These are phyloP conservation scores for Nematocida sp. DNA, from an alignment of 371 early-diverging fungal genomes.

Conservation along the genomic window DNA sequence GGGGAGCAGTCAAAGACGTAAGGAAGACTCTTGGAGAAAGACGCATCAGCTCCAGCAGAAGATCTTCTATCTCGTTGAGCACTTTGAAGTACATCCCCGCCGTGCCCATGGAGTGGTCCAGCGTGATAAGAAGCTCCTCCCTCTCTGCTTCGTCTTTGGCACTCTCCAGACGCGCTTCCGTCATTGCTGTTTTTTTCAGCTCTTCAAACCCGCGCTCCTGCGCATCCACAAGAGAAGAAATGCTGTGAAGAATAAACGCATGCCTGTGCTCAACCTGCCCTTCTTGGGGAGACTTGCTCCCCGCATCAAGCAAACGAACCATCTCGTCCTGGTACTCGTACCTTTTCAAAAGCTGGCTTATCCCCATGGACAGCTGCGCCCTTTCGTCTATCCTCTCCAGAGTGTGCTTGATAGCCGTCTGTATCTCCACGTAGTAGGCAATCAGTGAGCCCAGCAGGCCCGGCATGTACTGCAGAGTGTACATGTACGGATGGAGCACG, in stretches of 20 bases:
- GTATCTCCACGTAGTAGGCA: conserved; percentile 33
- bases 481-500: background rate
- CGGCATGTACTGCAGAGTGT: background rate
- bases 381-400: conserved; percentile 19
- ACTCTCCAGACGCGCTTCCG: conserved; percentile 9
- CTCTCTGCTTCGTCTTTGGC: conserved; percentile 26
- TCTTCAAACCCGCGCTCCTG: conserved; percentile 50
- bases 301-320: background rate
- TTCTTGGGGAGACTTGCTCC: background rate
- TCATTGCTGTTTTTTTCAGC: conserved; percentile 52
- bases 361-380: background rate
- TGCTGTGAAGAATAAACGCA: conserved; percentile 54
- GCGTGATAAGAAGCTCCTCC: background rate
- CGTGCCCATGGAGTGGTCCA: background rate
- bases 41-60: conserved; percentile 44
- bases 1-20: conserved; percentile 76
- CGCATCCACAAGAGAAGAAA: conserved; percentile 43
- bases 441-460: conserved; percentile 6
- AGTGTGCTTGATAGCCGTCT: conserved; percentile 19
- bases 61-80: conserved; percentile 40
- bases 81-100: conserved; percentile 37
- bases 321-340: conserved; percentile 16
- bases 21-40: conserved; percentile 70
- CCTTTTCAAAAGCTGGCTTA: background rate
- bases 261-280: conserved; percentile 48